A percentile compares a stretch with the other conserved stretches of the same genome.
Conservation (phyloP, 305 asterid genomes). For the Fraxinus ornus region DNA sequence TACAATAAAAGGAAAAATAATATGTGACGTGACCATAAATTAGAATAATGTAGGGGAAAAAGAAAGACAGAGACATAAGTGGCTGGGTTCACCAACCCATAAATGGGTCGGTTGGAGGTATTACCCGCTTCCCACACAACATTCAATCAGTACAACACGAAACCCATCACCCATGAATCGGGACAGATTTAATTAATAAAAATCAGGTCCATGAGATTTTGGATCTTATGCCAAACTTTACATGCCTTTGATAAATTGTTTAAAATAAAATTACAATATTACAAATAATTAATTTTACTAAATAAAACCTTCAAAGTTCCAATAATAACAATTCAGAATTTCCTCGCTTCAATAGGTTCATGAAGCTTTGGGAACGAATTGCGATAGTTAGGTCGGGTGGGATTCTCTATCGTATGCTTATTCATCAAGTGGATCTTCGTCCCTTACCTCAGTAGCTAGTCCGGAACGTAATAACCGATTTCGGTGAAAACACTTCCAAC, state of each 20-base stretch:
- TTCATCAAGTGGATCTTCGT: too few relatives aligned
- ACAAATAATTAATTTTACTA: background rate
- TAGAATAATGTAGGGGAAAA: background rate
- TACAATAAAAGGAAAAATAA: background rate
- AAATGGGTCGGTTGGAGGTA: conserved; percentile 4
- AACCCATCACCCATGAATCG: background rate
- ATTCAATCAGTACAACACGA: background rate
- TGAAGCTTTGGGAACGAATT: too few relatives aligned
- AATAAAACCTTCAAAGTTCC: too few relatives aligned
- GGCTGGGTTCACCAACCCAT: background rate
- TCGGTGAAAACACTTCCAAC: too few relatives aligned
- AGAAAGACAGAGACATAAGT: background rate
- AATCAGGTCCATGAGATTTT: background rate
- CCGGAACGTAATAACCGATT: too few relatives aligned
- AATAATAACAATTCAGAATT: background rate
- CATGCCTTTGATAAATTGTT: background rate
- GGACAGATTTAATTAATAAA: background rate
- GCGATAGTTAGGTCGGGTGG: too few relatives aligned
- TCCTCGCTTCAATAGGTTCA: too few relatives aligned
- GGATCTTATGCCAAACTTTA: background rate
- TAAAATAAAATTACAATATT: too few relatives aligned
- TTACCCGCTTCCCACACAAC: background rate
- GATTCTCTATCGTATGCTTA: too few relatives aligned
- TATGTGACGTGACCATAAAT: background rate
- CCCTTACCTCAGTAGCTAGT: too few relatives aligned